Evolutionary conservation across 1,284 basidiomycete species (phyloP), one percentile per base, ranked within the genome.

Genomic region (Fistulina hepatica): DNA sequence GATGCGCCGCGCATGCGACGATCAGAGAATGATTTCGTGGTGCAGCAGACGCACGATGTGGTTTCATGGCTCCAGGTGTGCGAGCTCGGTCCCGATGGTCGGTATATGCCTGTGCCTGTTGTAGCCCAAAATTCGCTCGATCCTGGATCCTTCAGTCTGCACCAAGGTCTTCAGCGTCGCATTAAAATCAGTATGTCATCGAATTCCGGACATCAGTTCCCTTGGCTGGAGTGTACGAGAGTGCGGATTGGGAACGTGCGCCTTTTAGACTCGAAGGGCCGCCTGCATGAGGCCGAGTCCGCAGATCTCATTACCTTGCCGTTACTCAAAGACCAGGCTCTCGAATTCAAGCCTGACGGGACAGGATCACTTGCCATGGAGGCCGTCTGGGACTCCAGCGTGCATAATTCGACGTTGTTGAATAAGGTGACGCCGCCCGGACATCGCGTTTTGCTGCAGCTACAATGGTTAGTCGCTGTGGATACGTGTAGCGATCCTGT

Each of bases 151-250:
- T 94, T 97, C 56, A 80, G 77, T 45, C 67, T 97, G 12, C 88
- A 91, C 49, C 95, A 97, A 59, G 94, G 94, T 6, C 61, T 97
- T 16, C 94, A 98, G 55, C 72, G 95, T 17, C 78, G 88, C 16
- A 58, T 98, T 36, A 61, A 75, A 21, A 58, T 98, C 36, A 73
- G 72, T 2, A 62, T 97, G 21, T 78, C 76, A 11, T 93, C 90
- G 38, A 83, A 90, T 52, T 95, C 93, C 6, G 94, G 94, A 0
- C 73, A 74, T 27, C 82, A 92, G 46, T 71, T 97, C 38, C 79
- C 81, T 4, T 97, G 93, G 93, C 69, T 71, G 22, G 76, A 79
- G 42, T 65, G 95, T 26, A 78, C 74, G 6, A 78, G 78, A 48
- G 65, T 95, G 34, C 75, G 82, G 25, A 59, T 93, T 13, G 89